Conservation (phyloP, 306 rosid genomes). For the Begonia peltatifolia region DNA sequence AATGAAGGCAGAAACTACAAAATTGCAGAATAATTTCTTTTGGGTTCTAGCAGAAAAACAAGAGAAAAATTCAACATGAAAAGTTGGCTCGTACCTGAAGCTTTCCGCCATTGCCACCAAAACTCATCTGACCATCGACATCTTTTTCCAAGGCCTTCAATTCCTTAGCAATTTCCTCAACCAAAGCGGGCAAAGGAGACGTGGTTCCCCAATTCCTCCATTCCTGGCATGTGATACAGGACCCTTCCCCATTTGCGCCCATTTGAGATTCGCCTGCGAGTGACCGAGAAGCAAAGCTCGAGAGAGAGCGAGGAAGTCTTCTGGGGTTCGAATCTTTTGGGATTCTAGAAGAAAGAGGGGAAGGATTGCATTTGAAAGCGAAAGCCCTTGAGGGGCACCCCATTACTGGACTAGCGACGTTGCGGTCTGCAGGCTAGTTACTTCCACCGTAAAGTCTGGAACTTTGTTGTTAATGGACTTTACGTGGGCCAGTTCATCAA, state of each 20-base stretch:
- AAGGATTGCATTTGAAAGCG: constrained; percentile 14
- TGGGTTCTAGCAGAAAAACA: not conserved
- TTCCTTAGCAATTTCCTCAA: constrained; percentile 42
- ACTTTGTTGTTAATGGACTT: not conserved
- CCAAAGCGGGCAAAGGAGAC: constrained; percentile 54
- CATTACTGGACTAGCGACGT: constrained; percentile 6
- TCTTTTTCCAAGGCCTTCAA: constrained; percentile 48
- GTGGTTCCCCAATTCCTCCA: constrained; percentile 87
- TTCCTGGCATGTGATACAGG: constrained; percentile 48
- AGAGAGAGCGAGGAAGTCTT: constrained; percentile 6
- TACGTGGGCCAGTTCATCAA: too few species aligned
- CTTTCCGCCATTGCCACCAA: constrained; percentile 80
- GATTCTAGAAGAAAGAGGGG: constrained; percentile 11
- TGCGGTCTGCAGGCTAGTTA: not conserved
- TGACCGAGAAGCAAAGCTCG: constrained; percentile 18
- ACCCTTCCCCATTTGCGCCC: constrained; percentile 10
- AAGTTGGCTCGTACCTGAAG: constrained; percentile 26
- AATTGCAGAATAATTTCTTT: not conserved
- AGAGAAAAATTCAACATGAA: not conserved
- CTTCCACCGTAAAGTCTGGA: not conserved
- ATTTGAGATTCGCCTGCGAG: constrained; percentile 11
- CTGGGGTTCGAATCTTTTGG: constrained; percentile 13
- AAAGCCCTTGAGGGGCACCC: constrained; percentile 18
- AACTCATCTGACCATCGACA: constrained; percentile 44
- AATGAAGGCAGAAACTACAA: not conserved